Evolutionary conservation across 75 land plant genomes (phyloP).

Genomic region (Pseudotsuga menziesii): DNA sequence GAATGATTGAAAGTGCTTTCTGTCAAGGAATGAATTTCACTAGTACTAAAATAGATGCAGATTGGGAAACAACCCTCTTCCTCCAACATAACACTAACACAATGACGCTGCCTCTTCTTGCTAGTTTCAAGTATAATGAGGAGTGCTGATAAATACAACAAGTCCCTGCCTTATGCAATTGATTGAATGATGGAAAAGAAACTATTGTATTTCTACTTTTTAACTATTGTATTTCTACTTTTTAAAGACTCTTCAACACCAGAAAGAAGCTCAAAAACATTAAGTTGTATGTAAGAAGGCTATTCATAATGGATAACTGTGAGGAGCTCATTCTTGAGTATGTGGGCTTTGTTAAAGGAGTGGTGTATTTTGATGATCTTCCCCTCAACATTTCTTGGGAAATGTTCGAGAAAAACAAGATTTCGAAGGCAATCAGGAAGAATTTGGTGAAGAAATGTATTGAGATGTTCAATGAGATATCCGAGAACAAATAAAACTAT

Average conservation of each 20-base stretch:
- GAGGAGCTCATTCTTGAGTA: conserved; percentile 83
- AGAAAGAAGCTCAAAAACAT: conserved; percentile 79
- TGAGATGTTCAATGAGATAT: conserved; percentile 69
- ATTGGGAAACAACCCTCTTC: conserved; percentile 56
- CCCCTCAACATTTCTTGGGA: conserved; percentile 81
- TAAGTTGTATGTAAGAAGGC: conserved; percentile 73
- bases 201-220: no score
- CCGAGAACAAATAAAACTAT: conserved; percentile 73
- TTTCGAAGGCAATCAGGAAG: conserved; percentile 75
- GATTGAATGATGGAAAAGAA: no score
- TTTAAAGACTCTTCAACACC: conserved; percentile 63
- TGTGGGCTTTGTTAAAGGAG: conserved; percentile 68
- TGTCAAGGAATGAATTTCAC: conserved; percentile 10
- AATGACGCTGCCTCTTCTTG: conserved; percentile 14
- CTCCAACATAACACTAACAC: conserved; percentile 41
- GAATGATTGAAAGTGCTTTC: conserved; percentile 24
- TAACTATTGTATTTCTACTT: no score
- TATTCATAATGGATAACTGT: conserved; percentile 88
- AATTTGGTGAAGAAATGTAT: conserved; percentile 78
- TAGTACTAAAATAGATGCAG: conserved; percentile 11
- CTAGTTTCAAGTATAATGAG: conserved; percentile 19
- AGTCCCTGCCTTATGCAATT: no score
- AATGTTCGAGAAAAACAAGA: conserved; percentile 78
- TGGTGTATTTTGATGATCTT: conserved; percentile 71
- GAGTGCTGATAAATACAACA: no score